Percentiles rank a stretch among this genome's conserved stretches.
These are phyloP conservation scores for Xylaria sp. DNA, from an alignment of 2,329 filamentous ascomycete species.

Conservation along the genomic window DNA sequence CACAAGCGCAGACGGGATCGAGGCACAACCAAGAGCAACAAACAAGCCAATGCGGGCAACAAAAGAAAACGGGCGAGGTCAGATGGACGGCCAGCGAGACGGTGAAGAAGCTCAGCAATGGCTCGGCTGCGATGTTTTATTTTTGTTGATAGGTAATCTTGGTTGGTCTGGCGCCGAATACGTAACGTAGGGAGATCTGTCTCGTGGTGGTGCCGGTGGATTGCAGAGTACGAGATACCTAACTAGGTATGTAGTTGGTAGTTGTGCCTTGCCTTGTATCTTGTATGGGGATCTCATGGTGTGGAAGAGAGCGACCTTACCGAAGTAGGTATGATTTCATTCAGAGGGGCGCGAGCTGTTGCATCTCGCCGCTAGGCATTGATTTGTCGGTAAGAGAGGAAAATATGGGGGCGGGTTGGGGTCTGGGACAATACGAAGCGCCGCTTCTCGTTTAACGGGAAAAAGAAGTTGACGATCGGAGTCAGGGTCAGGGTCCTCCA, in stretches of 20 bases:
- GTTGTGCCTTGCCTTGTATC: background rate
- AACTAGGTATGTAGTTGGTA: background rate
- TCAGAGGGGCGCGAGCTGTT: constrained; percentile 5
- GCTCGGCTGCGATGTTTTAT: background rate
- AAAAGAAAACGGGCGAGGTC: constrained; percentile 1
- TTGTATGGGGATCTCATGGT: background rate
- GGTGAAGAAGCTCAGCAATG: background rate
- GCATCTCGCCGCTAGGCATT: background rate
- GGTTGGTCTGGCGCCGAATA: background rate
- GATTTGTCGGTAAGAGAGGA: constrained; percentile 7
- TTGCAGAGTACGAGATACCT: background rate
- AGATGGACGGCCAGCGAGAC: constrained; percentile 1
- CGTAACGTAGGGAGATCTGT: background rate
- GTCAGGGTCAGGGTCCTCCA: background rate
- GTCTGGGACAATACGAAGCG: constrained; percentile 22
- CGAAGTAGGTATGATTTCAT: background rate
- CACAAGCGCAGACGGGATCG: constrained; percentile 1
- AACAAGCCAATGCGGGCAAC: background rate
- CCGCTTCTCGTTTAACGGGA: constrained; percentile 14
- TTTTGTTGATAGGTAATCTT: background rate
- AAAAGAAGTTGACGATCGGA: background rate
- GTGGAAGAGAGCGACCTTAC: background rate
- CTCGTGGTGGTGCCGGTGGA: background rate
- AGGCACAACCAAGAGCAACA: constrained; percentile 2
- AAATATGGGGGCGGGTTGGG: background rate